Percentiles rank a stretch among this genome's conserved stretches.
Conservation (phyloP, 2,329 filamentous ascomycete genomes). For the Aspergillaceae sp. region DNA sequence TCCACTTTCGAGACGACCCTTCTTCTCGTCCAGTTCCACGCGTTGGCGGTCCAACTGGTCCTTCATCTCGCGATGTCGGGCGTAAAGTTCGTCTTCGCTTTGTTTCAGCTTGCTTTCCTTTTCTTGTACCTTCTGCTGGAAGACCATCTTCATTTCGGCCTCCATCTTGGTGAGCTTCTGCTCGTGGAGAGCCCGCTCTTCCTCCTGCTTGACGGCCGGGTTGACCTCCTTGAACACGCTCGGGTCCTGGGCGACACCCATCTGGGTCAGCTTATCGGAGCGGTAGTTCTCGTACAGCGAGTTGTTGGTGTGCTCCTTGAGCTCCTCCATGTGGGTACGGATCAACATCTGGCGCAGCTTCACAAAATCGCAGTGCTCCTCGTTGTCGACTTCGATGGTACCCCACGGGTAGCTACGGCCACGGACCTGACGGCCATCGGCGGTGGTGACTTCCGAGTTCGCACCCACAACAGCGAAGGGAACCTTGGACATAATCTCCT, state of each 20-base stretch:
- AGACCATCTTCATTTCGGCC: constrained; percentile 99
- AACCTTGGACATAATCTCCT: constrained; percentile 99
- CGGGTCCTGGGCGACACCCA: constrained; percentile 97
- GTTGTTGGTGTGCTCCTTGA: constrained; percentile 99
- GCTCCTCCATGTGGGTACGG: constrained; percentile 99
- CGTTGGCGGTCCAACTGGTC: constrained; percentile 95
- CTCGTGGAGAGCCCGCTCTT: constrained; percentile 95
- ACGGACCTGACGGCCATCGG: constrained; percentile 90
- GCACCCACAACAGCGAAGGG: constrained; percentile 97
- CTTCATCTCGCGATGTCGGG: constrained; percentile 98
- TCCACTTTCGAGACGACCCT: constrained; percentile 86
- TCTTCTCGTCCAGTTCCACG: constrained; percentile 96
- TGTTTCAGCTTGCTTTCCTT: constrained; percentile 99
- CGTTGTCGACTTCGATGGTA: constrained; percentile 97
- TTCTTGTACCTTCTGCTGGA: constrained; percentile 99
- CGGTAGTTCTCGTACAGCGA: constrained; percentile 98
- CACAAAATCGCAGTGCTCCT: constrained; percentile 99
- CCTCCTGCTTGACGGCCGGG: constrained; percentile 98
- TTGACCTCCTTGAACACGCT: constrained; percentile 99
- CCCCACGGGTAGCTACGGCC: constrained; percentile 97
- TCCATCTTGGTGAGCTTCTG: constrained; percentile 99
- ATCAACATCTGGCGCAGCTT: constrained; percentile 99
- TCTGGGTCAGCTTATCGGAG: constrained; percentile 95
- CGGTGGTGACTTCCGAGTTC: constrained; percentile 83
- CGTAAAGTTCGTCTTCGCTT: constrained; percentile 97